These are phyloP conservation scores for Lepidium campestre DNA, from an alignment of 441 rosid genomes.

Conservation along the genomic window DNA sequence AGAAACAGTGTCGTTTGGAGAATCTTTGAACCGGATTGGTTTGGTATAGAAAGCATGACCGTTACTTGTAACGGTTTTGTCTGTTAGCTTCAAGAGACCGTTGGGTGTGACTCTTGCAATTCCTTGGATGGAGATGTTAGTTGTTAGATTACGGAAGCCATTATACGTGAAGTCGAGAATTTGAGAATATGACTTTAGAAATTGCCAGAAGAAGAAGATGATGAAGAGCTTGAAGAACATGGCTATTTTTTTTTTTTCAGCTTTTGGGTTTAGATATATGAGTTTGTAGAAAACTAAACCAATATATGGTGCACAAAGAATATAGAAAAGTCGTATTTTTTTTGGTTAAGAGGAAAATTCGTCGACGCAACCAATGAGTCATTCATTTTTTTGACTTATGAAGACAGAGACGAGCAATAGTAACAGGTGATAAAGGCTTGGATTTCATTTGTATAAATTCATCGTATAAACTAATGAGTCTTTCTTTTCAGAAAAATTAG, in stretches of 20 bases:
- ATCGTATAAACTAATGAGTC: no score
- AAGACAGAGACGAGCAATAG: background rate
- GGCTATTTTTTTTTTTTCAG: background rate
- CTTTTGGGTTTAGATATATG: background rate
- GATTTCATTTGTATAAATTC: no score
- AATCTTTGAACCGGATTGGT: slow-evolving; percentile 14
- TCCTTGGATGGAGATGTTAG: slow-evolving; percentile 38
- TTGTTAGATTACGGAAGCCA: background rate
- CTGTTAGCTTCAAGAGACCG: slow-evolving; percentile 47
- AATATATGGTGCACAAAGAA: background rate
- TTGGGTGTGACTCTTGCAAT: slow-evolving; percentile 32
- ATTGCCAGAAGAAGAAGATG: background rate
- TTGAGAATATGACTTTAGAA: background rate
- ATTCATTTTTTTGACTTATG: background rate
- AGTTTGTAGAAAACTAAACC: background rate
- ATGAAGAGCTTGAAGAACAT: background rate
- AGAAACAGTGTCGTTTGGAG: background rate
- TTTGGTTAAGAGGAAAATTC: background rate
- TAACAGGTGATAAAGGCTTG: background rate
- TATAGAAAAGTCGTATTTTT: background rate
- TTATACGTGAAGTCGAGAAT: background rate
- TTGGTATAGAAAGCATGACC: slow-evolving; percentile 37
- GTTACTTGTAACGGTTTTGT: slow-evolving; percentile 13
- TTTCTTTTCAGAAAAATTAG: no score
- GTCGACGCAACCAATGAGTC: background rate